Evolutionary conservation across 352 stramenopile genomes (phyloP).

Genomic region (Phytophthora sp.): DNA sequence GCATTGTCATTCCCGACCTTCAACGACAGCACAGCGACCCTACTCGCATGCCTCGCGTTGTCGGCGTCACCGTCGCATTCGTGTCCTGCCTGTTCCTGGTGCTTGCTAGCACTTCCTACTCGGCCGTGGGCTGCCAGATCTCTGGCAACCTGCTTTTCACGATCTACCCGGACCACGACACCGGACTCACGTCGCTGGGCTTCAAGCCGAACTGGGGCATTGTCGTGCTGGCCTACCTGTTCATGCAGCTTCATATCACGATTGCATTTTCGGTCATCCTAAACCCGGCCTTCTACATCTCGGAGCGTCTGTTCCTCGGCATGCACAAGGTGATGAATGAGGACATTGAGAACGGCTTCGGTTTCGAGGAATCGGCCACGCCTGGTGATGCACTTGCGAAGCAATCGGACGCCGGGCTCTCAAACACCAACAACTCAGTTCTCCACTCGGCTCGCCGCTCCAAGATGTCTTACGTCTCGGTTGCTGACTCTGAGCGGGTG

Average conservation of each 20-base stretch:
- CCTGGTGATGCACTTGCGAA: slow-evolving; percentile 12
- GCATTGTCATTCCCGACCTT: slow-evolving; percentile 67
- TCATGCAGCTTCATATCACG: slow-evolving; percentile 66
- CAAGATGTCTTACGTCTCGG: slow-evolving; percentile 56
- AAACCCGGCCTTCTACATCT: slow-evolving; percentile 52
- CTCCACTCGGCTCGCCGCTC: slow-evolving; percentile 24
- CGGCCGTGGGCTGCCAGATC: slow-evolving; percentile 68
- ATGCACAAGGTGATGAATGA: slow-evolving; percentile 49
- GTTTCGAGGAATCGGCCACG: slow-evolving; percentile 16
- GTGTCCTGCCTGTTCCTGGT: slow-evolving; percentile 60
- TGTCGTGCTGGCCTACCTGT: slow-evolving; percentile 55
- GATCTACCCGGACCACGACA: slow-evolving; percentile 51
- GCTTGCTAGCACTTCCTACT: slow-evolving; percentile 53
- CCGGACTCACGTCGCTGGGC: slow-evolving; percentile 38
- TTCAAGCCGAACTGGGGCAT: slow-evolving; percentile 49
- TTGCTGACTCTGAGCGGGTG: slow-evolving; percentile 45
- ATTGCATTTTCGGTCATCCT: slow-evolving; percentile 54
- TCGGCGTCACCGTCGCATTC: slow-evolving; percentile 56
- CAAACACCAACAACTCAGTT: slow-evolving; percentile 14
- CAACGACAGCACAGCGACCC: slow-evolving; percentile 69
- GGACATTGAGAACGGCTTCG: slow-evolving; percentile 34
- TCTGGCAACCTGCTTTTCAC: slow-evolving; percentile 72
- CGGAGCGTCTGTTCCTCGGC: slow-evolving; percentile 49
- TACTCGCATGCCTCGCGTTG: slow-evolving; percentile 64
- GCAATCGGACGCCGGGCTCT: slow-evolving; percentile 23